A percentile compares a stretch with the other conserved stretches of the same genome.
Evolutionary conservation across 202 grass and related monocot genomes (phyloP).

Genomic region (Elaeis oleifera): DNA sequence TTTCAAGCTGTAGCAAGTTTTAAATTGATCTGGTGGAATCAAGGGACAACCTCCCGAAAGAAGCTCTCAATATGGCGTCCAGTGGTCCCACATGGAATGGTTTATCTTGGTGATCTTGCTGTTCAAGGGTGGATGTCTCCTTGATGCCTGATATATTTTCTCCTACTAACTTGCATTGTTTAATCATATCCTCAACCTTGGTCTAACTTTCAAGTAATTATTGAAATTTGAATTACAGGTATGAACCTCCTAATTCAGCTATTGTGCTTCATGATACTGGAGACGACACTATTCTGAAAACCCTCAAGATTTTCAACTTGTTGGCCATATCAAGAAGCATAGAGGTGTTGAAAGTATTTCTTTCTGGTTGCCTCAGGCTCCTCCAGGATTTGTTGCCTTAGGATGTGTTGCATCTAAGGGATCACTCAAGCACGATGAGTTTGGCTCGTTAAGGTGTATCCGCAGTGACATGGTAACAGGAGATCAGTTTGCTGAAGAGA

Average conservation of each 20-base stretch:
- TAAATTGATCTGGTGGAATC: conserved; percentile 87
- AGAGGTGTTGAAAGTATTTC: conserved; percentile 58
- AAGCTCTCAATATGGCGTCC: conserved; percentile 96
- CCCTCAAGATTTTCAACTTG: conserved; percentile 58
- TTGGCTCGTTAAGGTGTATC: conserved; percentile 70
- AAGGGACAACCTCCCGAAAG: conserved; percentile 50
- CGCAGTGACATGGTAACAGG: conserved; percentile 86
- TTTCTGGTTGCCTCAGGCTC: conserved; percentile 84
- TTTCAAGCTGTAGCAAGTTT: conserved; percentile 85
- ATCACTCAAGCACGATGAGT: conserved; percentile 43
- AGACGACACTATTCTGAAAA: conserved; percentile 68
- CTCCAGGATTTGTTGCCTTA: conserved; percentile 80
- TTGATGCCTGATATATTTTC: conserved; percentile 5
- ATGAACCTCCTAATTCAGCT: conserved; percentile 89
- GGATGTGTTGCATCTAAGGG: conserved; percentile 84
- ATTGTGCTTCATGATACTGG: conserved; percentile 64
- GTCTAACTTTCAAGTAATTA: conserved; percentile 20
- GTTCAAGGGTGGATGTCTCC: conserved; percentile 61
- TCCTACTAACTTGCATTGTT: conserved; percentile 1
- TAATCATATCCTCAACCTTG: conserved; percentile 9
- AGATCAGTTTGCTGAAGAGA: conserved; percentile 75
- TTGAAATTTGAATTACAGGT: conserved; percentile 42
- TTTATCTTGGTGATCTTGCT: conserved; percentile 87
- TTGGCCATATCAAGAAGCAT: conserved; percentile 80
- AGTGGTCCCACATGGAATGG: conserved; percentile 58